Conservation (phyloP, 2,329 filamentous ascomycete species). For the Lasiodiplodia gonubiensis region DNA sequence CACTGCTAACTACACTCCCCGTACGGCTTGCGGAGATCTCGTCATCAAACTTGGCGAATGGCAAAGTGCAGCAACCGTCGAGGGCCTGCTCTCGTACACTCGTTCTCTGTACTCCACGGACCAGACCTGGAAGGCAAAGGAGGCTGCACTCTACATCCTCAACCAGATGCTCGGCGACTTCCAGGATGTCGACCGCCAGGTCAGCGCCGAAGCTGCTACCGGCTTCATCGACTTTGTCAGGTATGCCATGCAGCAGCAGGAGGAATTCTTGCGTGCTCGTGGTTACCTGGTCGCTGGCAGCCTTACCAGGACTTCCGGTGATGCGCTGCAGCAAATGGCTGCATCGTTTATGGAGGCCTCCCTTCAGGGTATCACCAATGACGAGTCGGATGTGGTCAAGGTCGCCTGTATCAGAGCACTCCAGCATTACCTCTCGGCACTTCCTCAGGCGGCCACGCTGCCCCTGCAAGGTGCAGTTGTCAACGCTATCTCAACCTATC, state of each 20-base stretch:
- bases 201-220: constrained; percentile 71
- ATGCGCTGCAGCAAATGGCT: constrained; percentile 60
- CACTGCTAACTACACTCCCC: constrained; percentile 93
- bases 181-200: constrained; percentile 73
- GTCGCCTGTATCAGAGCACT: constrained; percentile 89
- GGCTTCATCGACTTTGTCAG: constrained; percentile 82
- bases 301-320: constrained; percentile 71
- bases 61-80: constrained; percentile 76
- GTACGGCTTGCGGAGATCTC: constrained; percentile 89
- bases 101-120: constrained; percentile 70
- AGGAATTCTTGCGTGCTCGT: constrained; percentile 81
- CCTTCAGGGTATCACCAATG: constrained; percentile 74
- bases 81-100: constrained; percentile 79
- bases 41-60: constrained; percentile 92
- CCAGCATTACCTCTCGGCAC: constrained; percentile 67
- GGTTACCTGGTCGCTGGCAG: constrained; percentile 86
- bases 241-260: constrained; percentile 72
- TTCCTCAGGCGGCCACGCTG: constrained; percentile 57
- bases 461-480: constrained; percentile 67
- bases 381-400: constrained; percentile 85
- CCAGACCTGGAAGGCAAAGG: constrained; percentile 69
- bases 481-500: constrained; percentile 70
- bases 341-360: constrained; percentile 72
- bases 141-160: constrained; percentile 82
- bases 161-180: constrained; percentile 86